phyloP scores from a whole-genome alignment of 2,329 filamentous ascomycete genomes.

The Aspergillus novoparasiticus region DNA sequence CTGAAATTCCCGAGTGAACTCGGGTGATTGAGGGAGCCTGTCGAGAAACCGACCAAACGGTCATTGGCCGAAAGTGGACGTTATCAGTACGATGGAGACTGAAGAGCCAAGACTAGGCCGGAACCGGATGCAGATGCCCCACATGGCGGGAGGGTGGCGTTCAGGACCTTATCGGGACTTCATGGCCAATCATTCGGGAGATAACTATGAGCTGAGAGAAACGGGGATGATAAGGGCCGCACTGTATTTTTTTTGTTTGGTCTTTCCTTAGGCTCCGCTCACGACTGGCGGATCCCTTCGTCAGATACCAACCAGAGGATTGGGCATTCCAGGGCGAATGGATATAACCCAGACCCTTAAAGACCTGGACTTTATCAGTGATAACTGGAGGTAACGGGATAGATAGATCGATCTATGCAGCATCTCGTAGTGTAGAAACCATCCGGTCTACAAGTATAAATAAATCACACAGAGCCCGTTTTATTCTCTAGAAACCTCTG shows the following conservation, averaged over 20 bases:
- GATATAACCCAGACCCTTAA: background rate
- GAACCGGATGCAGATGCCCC: slow-evolving; percentile 12
- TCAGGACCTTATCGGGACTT: slow-evolving; percentile 20
- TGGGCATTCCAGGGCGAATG: background rate
- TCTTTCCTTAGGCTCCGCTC: background rate
- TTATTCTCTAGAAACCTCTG: background rate
- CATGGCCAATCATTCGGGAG: slow-evolving; percentile 19
- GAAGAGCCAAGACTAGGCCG: slow-evolving; percentile 5
- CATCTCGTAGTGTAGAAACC: background rate
- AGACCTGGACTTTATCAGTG: background rate
- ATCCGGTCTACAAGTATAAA: background rate
- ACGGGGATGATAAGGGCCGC: slow-evolving; percentile 13
- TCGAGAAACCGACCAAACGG: background rate
- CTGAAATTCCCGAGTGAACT: slow-evolving; percentile 15
- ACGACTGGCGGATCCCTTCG: background rate
- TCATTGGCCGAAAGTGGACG: slow-evolving; percentile 18
- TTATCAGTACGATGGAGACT: slow-evolving; percentile 21
- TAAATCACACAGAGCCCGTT: background rate
- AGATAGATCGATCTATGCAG: background rate
- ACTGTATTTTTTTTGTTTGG: background rate
- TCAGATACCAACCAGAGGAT: background rate
- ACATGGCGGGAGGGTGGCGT: slow-evolving; percentile 17
- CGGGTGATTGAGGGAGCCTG: slow-evolving; percentile 14
- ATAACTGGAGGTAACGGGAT: background rate
- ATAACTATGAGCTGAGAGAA: slow-evolving; percentile 23